Evolutionary conservation across 1,284 basidiomycete genomes (phyloP), one percentile per base, ranked within the genome.

Genomic region (Somion occarium): DNA sequence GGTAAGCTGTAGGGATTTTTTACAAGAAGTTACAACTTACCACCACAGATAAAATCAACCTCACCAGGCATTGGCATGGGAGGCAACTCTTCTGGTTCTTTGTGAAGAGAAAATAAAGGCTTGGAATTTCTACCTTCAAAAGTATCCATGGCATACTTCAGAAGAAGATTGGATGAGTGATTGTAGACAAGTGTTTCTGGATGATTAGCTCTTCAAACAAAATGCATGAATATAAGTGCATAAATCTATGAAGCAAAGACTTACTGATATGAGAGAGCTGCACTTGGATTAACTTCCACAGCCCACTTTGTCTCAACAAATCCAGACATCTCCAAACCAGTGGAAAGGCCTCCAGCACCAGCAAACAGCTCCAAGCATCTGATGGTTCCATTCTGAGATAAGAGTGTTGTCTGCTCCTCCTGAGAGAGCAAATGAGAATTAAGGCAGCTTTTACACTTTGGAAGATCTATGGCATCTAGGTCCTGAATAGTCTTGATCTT

Each of bases 31-130:
- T 34, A 34, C 7, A 34, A 20, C 71, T 44, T 66, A 83, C 83
- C 85, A 56, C 85, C 85, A 64, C 74, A 85, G 30, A 89, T 81
- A 51, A 89, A 76, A 56, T 88, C 85, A 3, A 89, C 75, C 23
- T 82, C 79, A 7, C 75, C 77, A 47, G 69, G 74, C 49, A 68
- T 70, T 15, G 82, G 87, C 74, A 83, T 73, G 0, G 67, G 61
- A 20, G 73, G 76, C n/a, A 74, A 56, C 3, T 56, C 52, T 23
- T 56, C 65, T 27, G 64, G 63, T 38, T 67, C 66, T 4, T 9
- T 25, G 5, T 27, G 64, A 12, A 73, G 64, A 20, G 71, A 71
- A 23, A 53, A 46, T 2, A 83, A 58, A 1, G 73, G 67, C 24
- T 58, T 44, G 5, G 72, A 68, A 2, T 65, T 55, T 52, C 72